Evolutionary conservation across 139 green algal genomes (phyloP).

Genomic region (Astrephomene gubernaculifera): DNA sequence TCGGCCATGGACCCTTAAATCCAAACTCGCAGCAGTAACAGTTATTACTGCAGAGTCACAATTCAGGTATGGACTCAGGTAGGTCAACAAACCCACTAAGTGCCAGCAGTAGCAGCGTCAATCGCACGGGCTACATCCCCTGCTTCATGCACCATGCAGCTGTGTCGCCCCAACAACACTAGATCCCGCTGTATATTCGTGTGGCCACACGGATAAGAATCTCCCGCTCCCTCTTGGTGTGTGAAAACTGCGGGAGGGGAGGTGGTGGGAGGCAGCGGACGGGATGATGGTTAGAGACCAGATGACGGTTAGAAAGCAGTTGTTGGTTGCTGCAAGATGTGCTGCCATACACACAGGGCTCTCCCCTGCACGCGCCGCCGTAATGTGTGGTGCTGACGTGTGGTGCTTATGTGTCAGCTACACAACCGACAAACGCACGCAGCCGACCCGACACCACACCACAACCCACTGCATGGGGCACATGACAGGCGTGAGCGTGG

Average conservation of each 20-base stretch:
- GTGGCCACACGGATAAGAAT: conserved; percentile 21
- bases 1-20: too few relatives aligned
- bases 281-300: not conserved
- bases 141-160: not conserved
- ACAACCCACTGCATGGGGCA: too few relatives aligned
- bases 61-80: not conserved
- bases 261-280: too few relatives aligned
- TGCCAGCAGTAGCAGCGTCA: not conserved
- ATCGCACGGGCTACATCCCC: not conserved
- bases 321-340: not conserved
- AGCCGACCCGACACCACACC: too few relatives aligned
- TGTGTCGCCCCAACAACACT: not conserved
- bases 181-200: conserved; percentile 41
- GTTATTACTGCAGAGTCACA: not conserved
- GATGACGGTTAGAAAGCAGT: not conserved
- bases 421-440: too few relatives aligned
- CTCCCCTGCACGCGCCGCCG: not conserved
- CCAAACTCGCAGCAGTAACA: not conserved
- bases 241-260: conserved; percentile 33
- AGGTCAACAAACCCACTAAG: not conserved
- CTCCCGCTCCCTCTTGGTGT: conserved; percentile 50
- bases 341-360: not conserved
- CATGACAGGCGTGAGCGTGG: not conserved
- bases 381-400: not conserved
- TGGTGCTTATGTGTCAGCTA: not conserved